Conservation (phyloP, 1,284 basidiomycete genomes). For the Papiliotrema terrestris region DNA sequence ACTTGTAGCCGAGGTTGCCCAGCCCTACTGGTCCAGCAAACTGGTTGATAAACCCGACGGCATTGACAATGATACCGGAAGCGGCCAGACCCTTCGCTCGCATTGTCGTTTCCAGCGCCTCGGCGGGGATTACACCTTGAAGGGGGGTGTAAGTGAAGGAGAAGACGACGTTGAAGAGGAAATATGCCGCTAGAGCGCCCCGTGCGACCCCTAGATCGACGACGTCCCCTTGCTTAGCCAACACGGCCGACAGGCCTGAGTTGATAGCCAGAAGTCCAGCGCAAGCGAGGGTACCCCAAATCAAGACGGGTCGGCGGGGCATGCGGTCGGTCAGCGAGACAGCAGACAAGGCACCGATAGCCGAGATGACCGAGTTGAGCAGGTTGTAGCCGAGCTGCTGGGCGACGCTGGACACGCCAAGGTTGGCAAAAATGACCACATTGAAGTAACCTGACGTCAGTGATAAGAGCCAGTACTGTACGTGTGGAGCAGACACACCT, state of each 20-base stretch:
- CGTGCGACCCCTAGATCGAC: conserved; percentile 32
- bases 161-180: conserved; percentile 43
- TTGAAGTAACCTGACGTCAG: conserved; percentile 48
- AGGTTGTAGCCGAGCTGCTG: conserved; percentile 57
- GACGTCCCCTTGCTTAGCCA: conserved; percentile 18
- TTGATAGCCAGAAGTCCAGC: conserved; percentile 36
- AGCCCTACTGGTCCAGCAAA: conserved; percentile 51
- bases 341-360: conserved; percentile 52
- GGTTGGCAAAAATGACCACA: conserved; percentile 33
- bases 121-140: conserved; percentile 60
- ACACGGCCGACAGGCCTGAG: conserved; percentile 29
- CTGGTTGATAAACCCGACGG: conserved; percentile 55
- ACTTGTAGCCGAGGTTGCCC: conserved; percentile 48
- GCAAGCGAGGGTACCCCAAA: conserved; percentile 33
- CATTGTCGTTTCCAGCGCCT: conserved; percentile 58
- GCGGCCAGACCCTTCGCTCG: conserved; percentile 59
- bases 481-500: conserved; percentile 21
- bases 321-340: conserved; percentile 31
- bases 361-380: conserved; percentile 56
- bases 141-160: conserved; percentile 37
- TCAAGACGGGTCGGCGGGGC: conserved; percentile 29
- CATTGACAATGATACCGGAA: conserved; percentile 52
- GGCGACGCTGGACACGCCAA: conserved; percentile 26
- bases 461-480: not conserved
- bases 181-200: conserved; percentile 47